These are phyloP conservation scores for Acorus calamus DNA, from an alignment of 106 monocot genomes.

Conservation along the genomic window DNA sequence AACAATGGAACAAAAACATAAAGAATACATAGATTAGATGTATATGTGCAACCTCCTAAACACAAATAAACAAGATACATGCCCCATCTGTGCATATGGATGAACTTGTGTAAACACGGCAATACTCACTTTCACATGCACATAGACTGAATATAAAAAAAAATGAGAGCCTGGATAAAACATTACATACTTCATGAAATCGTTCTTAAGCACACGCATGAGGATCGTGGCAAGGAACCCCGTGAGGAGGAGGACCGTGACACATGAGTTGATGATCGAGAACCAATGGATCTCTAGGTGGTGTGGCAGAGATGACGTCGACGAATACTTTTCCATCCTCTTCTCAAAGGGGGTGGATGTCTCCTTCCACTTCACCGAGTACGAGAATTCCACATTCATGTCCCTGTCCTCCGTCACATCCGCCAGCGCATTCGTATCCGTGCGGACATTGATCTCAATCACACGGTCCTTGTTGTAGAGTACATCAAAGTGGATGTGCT, in stretches of 20 bases:
- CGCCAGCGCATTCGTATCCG: conserved; percentile 31
- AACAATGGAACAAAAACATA: too few relatives aligned
- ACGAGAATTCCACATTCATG: conserved; percentile 54
- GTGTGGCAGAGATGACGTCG: conserved; percentile 48
- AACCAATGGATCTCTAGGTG: conserved; percentile 86
- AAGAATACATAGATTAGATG: too few relatives aligned
- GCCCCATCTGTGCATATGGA: too few relatives aligned
- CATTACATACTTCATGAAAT: conserved; percentile 65
- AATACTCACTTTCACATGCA: neutral
- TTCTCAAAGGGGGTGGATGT: conserved; percentile 58
- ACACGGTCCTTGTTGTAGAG: conserved; percentile 62
- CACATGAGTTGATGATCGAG: conserved; percentile 79
- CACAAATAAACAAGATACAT: too few relatives aligned
- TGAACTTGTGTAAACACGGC: too few relatives aligned
- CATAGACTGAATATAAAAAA: neutral
- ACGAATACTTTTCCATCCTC: conserved; percentile 77
- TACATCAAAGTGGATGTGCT: conserved; percentile 61
- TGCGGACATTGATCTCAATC: conserved; percentile 58
- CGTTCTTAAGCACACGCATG: conserved; percentile 82
- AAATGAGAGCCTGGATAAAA: neutral
- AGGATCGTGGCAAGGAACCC: conserved; percentile 81
- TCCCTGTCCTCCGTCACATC: conserved; percentile 70
- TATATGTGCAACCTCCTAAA: too few relatives aligned
- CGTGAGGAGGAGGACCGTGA: conserved; percentile 67
- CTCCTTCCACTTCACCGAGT: conserved; percentile 69